phyloP scores from a whole-genome alignment of 805 yeast species.

The Hanseniaspora meyeri region DNA sequence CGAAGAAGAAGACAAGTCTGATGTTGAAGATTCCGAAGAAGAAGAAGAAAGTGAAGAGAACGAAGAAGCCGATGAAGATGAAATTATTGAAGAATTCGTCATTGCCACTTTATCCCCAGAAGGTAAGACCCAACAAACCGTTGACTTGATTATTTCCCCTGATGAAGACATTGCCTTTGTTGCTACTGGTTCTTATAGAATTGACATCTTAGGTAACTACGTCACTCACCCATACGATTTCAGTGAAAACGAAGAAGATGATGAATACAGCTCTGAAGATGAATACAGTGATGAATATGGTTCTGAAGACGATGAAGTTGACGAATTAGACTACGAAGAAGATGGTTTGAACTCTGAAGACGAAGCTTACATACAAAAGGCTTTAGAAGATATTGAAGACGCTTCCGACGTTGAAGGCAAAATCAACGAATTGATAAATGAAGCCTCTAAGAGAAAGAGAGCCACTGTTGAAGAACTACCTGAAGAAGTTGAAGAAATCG shows the following conservation, averaged over 20 bases:
- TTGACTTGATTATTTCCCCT: conserved; percentile 82
- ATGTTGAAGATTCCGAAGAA: conserved; percentile 24
- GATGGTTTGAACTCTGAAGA: conserved; percentile 24
- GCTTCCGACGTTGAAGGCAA: conserved; percentile 59
- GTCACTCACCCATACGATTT: conserved; percentile 86
- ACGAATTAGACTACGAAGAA: conserved; percentile 47
- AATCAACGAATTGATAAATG: conserved; percentile 62
- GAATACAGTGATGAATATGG: conserved; percentile 28
- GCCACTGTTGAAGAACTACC: conserved; percentile 28
- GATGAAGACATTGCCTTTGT: conserved; percentile 90
- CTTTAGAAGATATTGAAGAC: conserved; percentile 52
- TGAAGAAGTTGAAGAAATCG: conserved; percentile 18
- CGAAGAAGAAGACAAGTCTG: conserved; percentile 35
- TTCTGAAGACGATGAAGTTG: conserved; percentile 25
- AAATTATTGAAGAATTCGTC: conserved; percentile 70
- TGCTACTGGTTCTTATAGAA: conserved; percentile 89
- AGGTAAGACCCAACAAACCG: conserved; percentile 71
- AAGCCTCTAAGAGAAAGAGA: conserved; percentile 27
- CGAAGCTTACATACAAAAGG: conserved; percentile 33
- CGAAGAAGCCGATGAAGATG: conserved; percentile 32
- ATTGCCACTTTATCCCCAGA: conserved; percentile 85
- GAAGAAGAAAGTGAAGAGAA: conserved; percentile 27
- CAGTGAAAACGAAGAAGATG: conserved; percentile 38
- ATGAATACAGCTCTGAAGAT: conserved; percentile 38
- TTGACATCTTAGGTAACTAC: conserved; percentile 88